Conservation (phyloP, 768 basidiomycete genomes). For the Kwoniella bestiolae region DNA sequence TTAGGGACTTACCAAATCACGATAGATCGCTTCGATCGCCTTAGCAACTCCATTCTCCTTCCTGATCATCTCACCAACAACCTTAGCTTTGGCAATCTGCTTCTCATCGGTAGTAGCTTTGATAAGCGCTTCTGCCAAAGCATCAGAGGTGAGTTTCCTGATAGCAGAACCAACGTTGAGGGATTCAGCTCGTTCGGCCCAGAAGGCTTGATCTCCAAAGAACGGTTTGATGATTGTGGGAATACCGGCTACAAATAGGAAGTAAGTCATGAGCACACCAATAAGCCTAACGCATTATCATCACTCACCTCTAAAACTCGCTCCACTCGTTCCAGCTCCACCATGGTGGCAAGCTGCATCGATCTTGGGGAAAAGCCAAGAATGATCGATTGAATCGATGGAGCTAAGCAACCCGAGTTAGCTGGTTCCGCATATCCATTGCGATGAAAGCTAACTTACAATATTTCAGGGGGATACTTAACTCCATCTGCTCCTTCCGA, state of each 20-base stretch:
- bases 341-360: slow-evolving; percentile 99
- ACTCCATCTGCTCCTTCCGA: slow-evolving; percentile 48
- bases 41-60: slow-evolving; percentile 89
- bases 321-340: slow-evolving; percentile 94
- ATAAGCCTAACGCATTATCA: neutral
- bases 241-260: slow-evolving; percentile 42
- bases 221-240: slow-evolving; percentile 97
- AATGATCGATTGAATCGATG: slow-evolving; percentile 85
- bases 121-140: slow-evolving; percentile 75
- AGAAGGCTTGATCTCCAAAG: slow-evolving; percentile 98
- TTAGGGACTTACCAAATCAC: slow-evolving; percentile 68
- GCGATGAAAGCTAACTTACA: slow-evolving; percentile 31
- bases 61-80: slow-evolving; percentile 85
- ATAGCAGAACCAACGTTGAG: slow-evolving; percentile 88
- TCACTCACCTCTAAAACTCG: slow-evolving; percentile 78
- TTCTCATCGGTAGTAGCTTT: slow-evolving; percentile 84
- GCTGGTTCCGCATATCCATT: neutral
- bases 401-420: slow-evolving; percentile 50
- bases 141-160: slow-evolving; percentile 80
- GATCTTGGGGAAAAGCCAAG: slow-evolving; percentile 92
- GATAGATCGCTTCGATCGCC: slow-evolving; percentile 93
- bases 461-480: slow-evolving; percentile 47
- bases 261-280: neutral
- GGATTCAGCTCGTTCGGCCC: slow-evolving; percentile 97
- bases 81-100: slow-evolving; percentile 82